phyloP scores from a whole-genome alignment of 108 stramenopile species.

The Fragilaria radians region DNA sequence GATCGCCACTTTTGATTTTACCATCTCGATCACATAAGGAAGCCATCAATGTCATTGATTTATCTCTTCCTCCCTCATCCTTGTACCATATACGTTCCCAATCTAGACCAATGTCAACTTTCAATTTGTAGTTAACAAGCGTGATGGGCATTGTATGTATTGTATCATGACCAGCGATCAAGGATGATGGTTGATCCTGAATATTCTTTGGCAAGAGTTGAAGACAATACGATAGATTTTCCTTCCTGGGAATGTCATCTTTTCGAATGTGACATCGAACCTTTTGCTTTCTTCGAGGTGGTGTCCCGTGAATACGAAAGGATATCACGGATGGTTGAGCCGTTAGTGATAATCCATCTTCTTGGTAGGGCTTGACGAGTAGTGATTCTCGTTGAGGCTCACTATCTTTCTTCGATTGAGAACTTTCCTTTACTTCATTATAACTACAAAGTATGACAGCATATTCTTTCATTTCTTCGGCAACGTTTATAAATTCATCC shows the following conservation, averaged over 20 bases:
- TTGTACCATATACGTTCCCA: constrained; percentile 84
- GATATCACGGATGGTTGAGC: constrained; percentile 10
- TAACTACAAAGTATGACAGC: background rate
- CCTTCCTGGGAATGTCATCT: background rate
- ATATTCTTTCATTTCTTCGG: background rate
- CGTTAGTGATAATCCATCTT: background rate
- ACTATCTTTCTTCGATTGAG: too few species aligned
- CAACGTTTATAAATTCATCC: background rate
- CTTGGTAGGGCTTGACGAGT: background rate
- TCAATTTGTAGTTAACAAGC: constrained; percentile 42
- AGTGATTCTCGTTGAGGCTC: too few species aligned
- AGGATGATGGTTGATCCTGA: background rate
- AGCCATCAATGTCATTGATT: constrained; percentile 39
- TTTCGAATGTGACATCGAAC: background rate
- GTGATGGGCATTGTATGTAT: constrained; percentile 10
- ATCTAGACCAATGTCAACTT: constrained; percentile 17
- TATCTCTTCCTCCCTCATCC: constrained; percentile 88
- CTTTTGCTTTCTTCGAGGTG: background rate
- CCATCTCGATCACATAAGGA: background rate
- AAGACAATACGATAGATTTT: background rate
- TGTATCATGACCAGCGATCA: background rate
- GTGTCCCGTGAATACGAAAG: constrained; percentile 9
- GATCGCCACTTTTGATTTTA: constrained; percentile 6
- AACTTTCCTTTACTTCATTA: background rate
- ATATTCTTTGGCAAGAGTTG: background rate